Evolutionary conservation across 2,329 filamentous ascomycete species (phyloP).

Genomic region (Talaromyces amestolkiae): DNA sequence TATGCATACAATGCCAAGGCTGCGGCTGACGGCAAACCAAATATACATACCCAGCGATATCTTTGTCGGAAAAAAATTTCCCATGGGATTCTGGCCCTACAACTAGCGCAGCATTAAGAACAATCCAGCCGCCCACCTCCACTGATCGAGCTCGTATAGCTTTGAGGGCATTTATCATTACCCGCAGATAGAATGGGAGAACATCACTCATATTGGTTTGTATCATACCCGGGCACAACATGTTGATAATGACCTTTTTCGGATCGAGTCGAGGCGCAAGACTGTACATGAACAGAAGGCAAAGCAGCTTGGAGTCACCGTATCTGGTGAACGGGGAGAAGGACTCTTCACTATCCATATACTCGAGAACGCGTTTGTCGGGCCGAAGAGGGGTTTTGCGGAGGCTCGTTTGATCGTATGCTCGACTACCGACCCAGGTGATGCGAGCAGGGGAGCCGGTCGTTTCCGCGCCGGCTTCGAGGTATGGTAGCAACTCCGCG

Average conservation of each 20-base stretch:
- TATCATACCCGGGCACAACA: conserved; percentile 29
- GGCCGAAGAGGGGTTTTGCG: conserved; percentile 10
- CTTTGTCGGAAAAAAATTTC: conserved; percentile 24
- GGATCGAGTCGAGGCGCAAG: conserved; percentile 24
- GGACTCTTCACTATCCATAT: conserved; percentile 20
- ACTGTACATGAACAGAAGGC: conserved; percentile 27
- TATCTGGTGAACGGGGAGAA: conserved; percentile 19
- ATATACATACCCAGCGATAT: conserved; percentile 25
- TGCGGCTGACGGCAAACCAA: not conserved
- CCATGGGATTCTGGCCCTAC: conserved; percentile 26
- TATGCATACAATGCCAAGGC: not conserved
- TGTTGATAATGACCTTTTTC: conserved; percentile 27
- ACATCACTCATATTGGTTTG: conserved; percentile 24
- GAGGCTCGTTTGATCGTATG: conserved; percentile 17
- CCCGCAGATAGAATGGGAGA: conserved; percentile 22
- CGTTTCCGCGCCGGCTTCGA: conserved; percentile 24
- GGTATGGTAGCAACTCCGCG: conserved; percentile 29
- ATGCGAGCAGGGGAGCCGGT: conserved; percentile 20
- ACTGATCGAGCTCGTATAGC: conserved; percentile 20
- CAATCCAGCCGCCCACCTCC: conserved; percentile 23
- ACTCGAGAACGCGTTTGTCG: conserved; percentile 14
- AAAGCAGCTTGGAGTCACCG: conserved; percentile 25
- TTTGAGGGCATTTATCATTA: conserved; percentile 20
- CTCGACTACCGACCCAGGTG: conserved; percentile 27
- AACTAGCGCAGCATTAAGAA: conserved; percentile 25